Evolutionary conservation across 2,329 filamentous ascomycete genomes (phyloP), one percentile per base, ranked within the genome.

Genomic region (Nemania sp.): DNA sequence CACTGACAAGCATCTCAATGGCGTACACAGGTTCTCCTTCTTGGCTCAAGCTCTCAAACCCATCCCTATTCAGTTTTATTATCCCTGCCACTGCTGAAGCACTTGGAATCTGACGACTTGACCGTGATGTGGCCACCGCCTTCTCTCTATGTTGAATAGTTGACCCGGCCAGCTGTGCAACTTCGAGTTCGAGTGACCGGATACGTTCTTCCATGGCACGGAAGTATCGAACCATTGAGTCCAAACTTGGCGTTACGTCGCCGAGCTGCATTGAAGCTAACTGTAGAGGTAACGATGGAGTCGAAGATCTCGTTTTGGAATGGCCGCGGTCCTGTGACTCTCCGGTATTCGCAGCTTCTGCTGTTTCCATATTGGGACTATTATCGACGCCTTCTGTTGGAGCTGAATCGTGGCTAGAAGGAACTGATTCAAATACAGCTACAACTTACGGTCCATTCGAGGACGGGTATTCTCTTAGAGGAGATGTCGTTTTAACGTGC

Each of bases 151-250:
- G 45, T 22, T 49, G 45, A 22, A 11, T 49, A 11, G 45, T 49
- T n/a, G 45, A 49, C 7, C 45, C 45, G 20, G 4, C 7, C 11
- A 49, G 45, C 45, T 49, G 22, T 49, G 45, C 45, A 5, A 49
- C 45, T 49, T 49, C 11, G 18, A 49, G 45, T 24, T 49, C 45
- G 45, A 49, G 45, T 11, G 45, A 49, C 20, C 22, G 18, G 3
- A 49, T 49, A n/a, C 45, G 45, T 49, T 49, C 45, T 49, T 22
- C 45, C 45, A 49, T 49, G 5, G 45, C 45, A 49, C 45, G 45
- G 18, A 49, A 49, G 20, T 22, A 49, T 49, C n/a, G 45, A 49
- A 49, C 45, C 20, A 49, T 49, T 22, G 45, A 22, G 7, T 49
- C 18, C 5, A 49, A 22, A 24, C 22, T 22, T 24, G 45, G 45